phyloP scores from a whole-genome alignment of 2,329 filamentous ascomycete species.

The Pseudodiploospora longispora region DNA sequence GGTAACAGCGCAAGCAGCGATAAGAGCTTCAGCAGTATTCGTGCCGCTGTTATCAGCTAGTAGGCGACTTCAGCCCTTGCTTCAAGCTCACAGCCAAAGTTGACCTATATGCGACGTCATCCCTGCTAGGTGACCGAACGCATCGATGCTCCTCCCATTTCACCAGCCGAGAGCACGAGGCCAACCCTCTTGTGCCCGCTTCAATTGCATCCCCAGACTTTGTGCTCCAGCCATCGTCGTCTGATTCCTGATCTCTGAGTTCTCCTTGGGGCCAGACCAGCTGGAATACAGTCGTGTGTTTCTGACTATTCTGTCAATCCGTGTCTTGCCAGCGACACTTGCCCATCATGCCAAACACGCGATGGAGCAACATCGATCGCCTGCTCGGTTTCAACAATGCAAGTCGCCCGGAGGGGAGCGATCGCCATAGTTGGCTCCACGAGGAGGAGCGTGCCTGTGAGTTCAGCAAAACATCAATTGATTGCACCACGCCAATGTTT shows the following conservation, averaged over 20 bases:
- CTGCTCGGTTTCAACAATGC: constrained; percentile 18
- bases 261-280: too few species aligned
- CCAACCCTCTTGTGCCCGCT: too few species aligned
- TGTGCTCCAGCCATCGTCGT: too few species aligned
- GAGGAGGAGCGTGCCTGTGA: constrained; percentile 38
- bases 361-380: constrained; percentile 24
- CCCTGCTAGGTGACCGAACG: background rate
- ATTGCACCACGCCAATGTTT: too few species aligned
- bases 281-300: too few species aligned
- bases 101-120: background rate
- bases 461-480: constrained; percentile 13
- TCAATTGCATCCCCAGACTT: too few species aligned
- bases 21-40: background rate
- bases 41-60: constrained; percentile 2
- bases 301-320: too few species aligned
- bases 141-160: too few species aligned
- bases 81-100: background rate
- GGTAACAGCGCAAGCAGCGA: constrained; percentile 2
- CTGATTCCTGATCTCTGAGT: too few species aligned
- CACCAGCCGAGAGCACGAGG: too few species aligned
- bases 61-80: constrained; percentile 3
- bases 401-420: background rate
- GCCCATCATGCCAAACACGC: constrained; percentile 1
- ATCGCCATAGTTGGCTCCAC: constrained; percentile 28
- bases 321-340: too few species aligned